Base-by-base conservation (phyloP, 192 early-diverging fungal species). In the Haplosporangium gracile region DNA sequence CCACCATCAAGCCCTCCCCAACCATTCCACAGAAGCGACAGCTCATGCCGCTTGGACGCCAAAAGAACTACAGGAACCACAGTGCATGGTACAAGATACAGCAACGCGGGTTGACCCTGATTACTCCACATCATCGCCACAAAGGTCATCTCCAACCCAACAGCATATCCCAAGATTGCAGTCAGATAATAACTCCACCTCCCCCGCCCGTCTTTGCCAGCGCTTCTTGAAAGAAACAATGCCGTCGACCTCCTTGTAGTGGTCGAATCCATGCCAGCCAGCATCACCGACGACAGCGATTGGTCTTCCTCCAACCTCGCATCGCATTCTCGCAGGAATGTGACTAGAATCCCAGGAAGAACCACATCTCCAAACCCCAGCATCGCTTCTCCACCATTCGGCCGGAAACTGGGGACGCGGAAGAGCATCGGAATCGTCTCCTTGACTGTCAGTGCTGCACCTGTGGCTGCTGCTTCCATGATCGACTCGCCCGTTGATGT, bases 381-480 rank as follows among this genome's bases (percentile, higher is more conserved):
- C 77, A 89, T 89, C 51, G 88, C 88, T 53, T 89, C 83, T 7
- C 84, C 88, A 65, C 70, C 57, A 18, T 26, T 24, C 16, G 55
- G 74, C 20, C 65, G 57, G 40, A 76, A 72, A 47, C 76, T 80
- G 7, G 88, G 88, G n/a, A 89, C 77, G 11, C 88, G 75, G 69
- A 89, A 89, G 5, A 89, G 78, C 88, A 89, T 86, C 0, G 88
- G 88, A 6, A 89, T 79, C 10, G 79, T 82, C 38, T 89, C 88
- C 42, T 87, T 81, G 68, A 89, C 88, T 15, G 88, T 89, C 63
- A 89, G 42, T 22, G 83, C 84, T 24, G 88, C 79, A 5, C 88
- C 88, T 51, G 88, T 89, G 1, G 88, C 88, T 11, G 88, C 88
- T 49, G 88, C 83, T 34, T 87, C 88, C 88, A 89, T 89, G 36